phyloP scores from a whole-genome alignment of 75 land plant genomes.

The Pinus tabuliformis region DNA sequence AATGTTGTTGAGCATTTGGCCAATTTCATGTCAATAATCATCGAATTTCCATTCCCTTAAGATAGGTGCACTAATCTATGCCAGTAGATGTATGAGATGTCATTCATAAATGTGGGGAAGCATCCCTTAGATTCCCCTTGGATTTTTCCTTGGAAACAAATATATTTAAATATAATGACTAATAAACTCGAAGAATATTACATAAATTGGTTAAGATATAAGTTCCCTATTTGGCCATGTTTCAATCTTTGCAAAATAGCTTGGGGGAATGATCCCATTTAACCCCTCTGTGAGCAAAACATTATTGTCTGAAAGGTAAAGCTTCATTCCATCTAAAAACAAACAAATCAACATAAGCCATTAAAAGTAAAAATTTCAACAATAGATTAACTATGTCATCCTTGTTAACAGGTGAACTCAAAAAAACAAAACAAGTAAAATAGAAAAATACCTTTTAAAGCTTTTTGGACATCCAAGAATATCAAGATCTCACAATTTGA shows the following conservation, averaged over 20 bases:
- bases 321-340: conserved; percentile 40
- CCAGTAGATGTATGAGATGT: no score
- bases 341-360: neutral
- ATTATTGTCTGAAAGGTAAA: conserved; percentile 38
- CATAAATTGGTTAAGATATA: no score
- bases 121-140: no score
- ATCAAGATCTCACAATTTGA: conserved; percentile 59
- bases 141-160: no score
- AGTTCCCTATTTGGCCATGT: neutral
- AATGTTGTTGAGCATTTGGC: no score
- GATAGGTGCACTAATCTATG: no score
- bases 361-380: neutral
- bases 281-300: conserved; percentile 47
- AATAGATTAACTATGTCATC: neutral
- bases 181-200: no score
- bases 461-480: conserved; percentile 71
- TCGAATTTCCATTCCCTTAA: no score
- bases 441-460: conserved; percentile 58
- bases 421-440: neutral
- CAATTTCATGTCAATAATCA: no score
- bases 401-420: neutral
- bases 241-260: conserved; percentile 27
- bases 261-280: conserved; percentile 29
- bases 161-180: no score
- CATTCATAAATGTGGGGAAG: no score